phyloP scores from a whole-genome alignment of 805 yeast genomes.

The Candida tammaniensis region DNA sequence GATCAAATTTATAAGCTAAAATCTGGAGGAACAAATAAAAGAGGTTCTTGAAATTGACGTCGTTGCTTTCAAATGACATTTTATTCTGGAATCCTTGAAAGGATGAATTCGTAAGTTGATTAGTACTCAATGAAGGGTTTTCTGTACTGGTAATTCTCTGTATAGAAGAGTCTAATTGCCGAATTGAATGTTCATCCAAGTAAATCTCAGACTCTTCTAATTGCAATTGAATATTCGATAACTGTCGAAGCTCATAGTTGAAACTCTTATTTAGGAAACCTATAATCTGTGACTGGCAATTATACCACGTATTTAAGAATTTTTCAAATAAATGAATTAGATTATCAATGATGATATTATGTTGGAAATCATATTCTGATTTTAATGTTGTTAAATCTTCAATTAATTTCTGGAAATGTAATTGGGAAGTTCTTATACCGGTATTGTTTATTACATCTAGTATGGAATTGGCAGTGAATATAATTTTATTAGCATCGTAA shows the following conservation, averaged over 20 bases:
- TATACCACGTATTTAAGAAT: neutral
- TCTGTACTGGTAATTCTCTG: neutral
- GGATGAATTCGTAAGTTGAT: neutral
- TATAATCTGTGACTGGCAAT: conserved; percentile 3
- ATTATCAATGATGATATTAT: conserved; percentile 3
- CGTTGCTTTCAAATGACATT: conserved; percentile 10
- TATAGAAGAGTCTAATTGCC: neutral
- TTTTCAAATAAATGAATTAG: neutral
- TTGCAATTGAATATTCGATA: conserved; percentile 10
- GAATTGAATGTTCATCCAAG: conserved; percentile 1
- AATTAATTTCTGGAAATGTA: too few species aligned
- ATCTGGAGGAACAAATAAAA: conserved; percentile 13
- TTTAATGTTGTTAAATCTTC: too few species aligned
- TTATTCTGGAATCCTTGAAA: conserved; percentile 10
- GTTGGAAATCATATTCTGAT: too few species aligned
- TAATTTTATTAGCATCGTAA: too few species aligned
- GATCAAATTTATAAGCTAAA: conserved; percentile 1
- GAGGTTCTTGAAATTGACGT: conserved; percentile 8
- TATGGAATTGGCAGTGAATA: too few species aligned
- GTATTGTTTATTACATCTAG: too few species aligned
- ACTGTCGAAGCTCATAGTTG: conserved; percentile 14
- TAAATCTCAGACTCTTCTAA: conserved; percentile 9
- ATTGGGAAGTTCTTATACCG: too few species aligned
- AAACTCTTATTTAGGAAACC: conserved; percentile 9
- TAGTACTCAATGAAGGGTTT: neutral